Evolutionary conservation across 2,329 filamentous ascomycete genomes (phyloP), one percentile per base, ranked within the genome.

Genomic region (Neopestalotiopsis sp.): DNA sequence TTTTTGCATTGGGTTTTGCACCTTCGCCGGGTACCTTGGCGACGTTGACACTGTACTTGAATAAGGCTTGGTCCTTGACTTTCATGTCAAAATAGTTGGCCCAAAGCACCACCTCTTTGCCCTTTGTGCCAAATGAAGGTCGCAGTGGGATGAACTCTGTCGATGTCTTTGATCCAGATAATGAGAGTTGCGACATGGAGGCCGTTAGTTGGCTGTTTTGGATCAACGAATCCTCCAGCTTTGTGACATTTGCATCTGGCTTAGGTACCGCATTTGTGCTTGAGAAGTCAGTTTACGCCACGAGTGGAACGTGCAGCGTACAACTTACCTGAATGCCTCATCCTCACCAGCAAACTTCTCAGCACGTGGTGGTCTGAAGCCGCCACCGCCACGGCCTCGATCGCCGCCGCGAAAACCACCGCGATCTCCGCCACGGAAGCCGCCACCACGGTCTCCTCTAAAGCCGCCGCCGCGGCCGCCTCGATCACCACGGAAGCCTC

Each of bases 1-100:
- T 30, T 4, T 65, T 61, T 3, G n/a, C 68, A 49, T 38, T 73
- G 66, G 53, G 70, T 56, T 71, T 73, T 59, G 68, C 72, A 13
- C 30, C 38, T 17, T 70, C 69, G 32, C 40, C 42, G 58, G 64
- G 10, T 66, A 72, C 59, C 20, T 64, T 67, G 58, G 70, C 73
- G 12, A 83, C 81, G 1, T 81, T 76, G 10, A 89, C 69, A 2
- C 78, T 80, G 74, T 89, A 89, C 68, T 81, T 84, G 74, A 81
- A 84, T 4, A 88, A 69, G 0, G 72, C 69, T 1, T 78, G 73
- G 0, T 77, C 73, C 56, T 81, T 80, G 7, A 85, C 71, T 6
- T 79, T 73, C 62, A 89, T 68, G 1, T 77, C 77, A 72, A 87
- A 89, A 72, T 86, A 89, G 74, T 90, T 89, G 4, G 86, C 79